Evolutionary conservation across 1,284 basidiomycete genomes (phyloP).

Genomic region (Ganoderma multipileum): DNA sequence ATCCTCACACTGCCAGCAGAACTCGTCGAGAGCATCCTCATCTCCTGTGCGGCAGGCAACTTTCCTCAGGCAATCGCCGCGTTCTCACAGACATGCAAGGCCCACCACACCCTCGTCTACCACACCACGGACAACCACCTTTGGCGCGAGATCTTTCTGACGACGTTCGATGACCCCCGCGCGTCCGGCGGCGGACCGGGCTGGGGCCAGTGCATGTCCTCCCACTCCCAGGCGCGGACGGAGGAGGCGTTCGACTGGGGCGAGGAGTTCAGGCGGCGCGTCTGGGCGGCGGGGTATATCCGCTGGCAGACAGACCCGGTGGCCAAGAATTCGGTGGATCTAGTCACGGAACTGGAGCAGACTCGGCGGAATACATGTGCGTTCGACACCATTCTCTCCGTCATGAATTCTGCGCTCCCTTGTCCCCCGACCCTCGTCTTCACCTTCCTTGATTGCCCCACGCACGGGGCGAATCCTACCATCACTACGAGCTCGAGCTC

Average conservation of each 20-base stretch:
- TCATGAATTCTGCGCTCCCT: slow-evolving; percentile 41
- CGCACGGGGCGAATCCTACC: neutral
- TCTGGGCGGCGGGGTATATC: slow-evolving; percentile 35
- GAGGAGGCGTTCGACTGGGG: slow-evolving; percentile 35
- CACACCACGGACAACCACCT: slow-evolving; percentile 52
- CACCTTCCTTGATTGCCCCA: slow-evolving; percentile 22
- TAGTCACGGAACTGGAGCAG: neutral
- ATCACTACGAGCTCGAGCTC: slow-evolving; percentile 16
- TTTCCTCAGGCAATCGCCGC: slow-evolving; percentile 46
- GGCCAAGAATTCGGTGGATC: neutral
- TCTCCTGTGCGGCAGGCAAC: slow-evolving; percentile 42
- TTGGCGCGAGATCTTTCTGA: slow-evolving; percentile 59
- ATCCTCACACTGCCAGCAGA: slow-evolving; percentile 44
- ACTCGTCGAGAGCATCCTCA: slow-evolving; percentile 51
- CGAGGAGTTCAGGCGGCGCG: slow-evolving; percentile 32
- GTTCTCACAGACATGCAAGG: slow-evolving; percentile 52
- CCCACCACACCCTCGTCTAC: slow-evolving; percentile 49
- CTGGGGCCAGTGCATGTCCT: slow-evolving; percentile 14
- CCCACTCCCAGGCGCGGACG: neutral
- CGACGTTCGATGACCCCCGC: slow-evolving; percentile 57
- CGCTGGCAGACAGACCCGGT: slow-evolving; percentile 23
- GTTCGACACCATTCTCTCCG: slow-evolving; percentile 39
- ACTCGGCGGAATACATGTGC: slow-evolving; percentile 21
- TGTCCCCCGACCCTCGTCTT: slow-evolving; percentile 38
- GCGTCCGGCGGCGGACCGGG: slow-evolving; percentile 24